phyloP scores from a whole-genome alignment of 2,329 filamentous ascomycete species.

The Exophiala calicioides region DNA sequence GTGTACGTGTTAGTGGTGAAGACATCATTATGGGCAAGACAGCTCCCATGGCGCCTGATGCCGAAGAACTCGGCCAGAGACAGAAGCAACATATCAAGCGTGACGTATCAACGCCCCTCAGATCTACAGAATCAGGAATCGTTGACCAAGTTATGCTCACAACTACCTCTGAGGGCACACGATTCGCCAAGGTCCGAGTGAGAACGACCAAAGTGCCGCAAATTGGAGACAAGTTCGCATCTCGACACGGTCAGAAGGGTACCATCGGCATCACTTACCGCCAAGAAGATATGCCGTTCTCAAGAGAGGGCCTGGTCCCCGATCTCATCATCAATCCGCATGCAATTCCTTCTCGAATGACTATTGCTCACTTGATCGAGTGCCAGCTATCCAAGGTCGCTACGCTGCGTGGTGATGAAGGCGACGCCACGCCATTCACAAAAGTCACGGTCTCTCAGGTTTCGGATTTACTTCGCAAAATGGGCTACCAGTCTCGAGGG shows the following conservation, averaged over 20 bases:
- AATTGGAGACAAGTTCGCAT: conserved; percentile 99
- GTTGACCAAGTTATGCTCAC: conserved; percentile 91
- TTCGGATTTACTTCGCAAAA: conserved; percentile 78
- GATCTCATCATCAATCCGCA: conserved; percentile 99
- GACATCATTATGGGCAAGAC: conserved; percentile 99
- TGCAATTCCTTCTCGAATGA: conserved; percentile 99
- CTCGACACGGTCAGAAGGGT: conserved; percentile 97
- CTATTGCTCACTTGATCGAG: conserved; percentile 99
- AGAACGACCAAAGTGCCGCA: conserved; percentile 97
- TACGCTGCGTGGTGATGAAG: conserved; percentile 88
- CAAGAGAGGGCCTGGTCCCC: conserved; percentile 82
- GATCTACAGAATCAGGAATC: conserved; percentile 95
- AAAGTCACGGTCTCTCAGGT: conserved; percentile 95
- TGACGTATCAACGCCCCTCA: conserved; percentile 90
- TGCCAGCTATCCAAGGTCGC: conserved; percentile 96
- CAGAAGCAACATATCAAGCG: conserved; percentile 89
- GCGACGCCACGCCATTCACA: conserved; percentile 96
- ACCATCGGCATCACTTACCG: conserved; percentile 98
- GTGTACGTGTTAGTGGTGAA: conserved; percentile 91
- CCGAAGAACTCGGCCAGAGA: conserved; percentile 88
- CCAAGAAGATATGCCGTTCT: conserved; percentile 99
- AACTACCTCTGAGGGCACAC: conserved; percentile 89
- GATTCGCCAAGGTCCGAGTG: conserved; percentile 96
- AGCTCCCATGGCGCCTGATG: conserved; percentile 87
- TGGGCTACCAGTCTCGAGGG: conserved; percentile 94